A percentile compares a stretch with the other conserved stretches of the same genome.
Evolutionary conservation across 495 filamentous ascomycete genomes (phyloP).

Genomic region (Talaromyces ruber): DNA sequence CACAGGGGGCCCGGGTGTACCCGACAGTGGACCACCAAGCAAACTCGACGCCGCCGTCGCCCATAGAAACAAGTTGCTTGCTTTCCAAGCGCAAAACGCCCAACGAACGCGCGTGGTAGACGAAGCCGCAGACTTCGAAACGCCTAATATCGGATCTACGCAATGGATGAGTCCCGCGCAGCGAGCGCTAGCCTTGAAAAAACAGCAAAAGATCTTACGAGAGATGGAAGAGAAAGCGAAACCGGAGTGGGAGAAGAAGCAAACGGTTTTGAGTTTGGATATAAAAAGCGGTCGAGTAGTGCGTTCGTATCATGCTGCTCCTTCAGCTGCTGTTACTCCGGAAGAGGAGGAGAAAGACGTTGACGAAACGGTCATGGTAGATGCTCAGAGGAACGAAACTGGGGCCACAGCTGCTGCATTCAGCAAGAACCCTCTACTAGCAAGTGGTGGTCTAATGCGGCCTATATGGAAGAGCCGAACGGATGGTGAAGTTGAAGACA

Average conservation of each 20-base stretch:
- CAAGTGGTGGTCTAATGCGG: constrained; percentile 59
- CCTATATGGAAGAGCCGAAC: constrained; percentile 62
- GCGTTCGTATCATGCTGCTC: constrained; percentile 53
- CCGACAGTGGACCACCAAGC: constrained; percentile 33
- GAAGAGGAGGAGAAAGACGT: constrained; percentile 20
- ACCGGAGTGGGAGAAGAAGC: constrained; percentile 90
- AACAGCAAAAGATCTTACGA: constrained; percentile 77
- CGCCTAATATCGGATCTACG: constrained; percentile 53
- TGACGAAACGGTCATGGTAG: constrained; percentile 6
- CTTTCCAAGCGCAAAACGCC: constrained; percentile 84
- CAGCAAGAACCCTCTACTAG: constrained; percentile 73
- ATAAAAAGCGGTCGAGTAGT: constrained; percentile 68
- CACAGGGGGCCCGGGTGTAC: constrained; percentile 28
- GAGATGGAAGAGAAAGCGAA: constrained; percentile 86
- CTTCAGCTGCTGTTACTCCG: constrained; percentile 26
- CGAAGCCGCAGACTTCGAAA: constrained; percentile 91
- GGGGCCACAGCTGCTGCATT: constrained; percentile 48
- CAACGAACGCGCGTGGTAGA: constrained; percentile 81
- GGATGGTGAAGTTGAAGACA: constrained; percentile 30
- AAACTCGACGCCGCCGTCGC: constrained; percentile 42
- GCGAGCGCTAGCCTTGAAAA: constrained; percentile 77
- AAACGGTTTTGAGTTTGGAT: constrained; percentile 80
- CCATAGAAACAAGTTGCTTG: constrained; percentile 75
- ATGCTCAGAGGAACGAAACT: constrained; percentile 6
- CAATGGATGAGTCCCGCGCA: constrained; percentile 88